A percentile compares a stretch with the other conserved stretches of the same genome.
Conservation (phyloP, 768 basidiomycete species). For the Mycena alexandri region DNA sequence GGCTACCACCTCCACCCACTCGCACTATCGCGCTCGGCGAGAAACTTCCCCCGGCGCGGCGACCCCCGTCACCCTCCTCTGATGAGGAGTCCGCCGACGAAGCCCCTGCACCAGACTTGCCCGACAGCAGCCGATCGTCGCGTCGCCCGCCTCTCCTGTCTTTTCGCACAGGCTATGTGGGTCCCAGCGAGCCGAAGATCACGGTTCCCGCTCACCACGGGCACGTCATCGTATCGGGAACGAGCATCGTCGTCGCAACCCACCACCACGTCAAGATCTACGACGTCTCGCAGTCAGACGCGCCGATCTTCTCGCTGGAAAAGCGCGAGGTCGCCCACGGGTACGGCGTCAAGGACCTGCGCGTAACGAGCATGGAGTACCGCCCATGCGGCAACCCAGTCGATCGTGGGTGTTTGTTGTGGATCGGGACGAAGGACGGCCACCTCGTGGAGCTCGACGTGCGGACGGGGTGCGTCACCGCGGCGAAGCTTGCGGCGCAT, state of each 20-base stretch:
- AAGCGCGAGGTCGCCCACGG: constrained; percentile 65
- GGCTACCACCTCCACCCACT: constrained; percentile 79
- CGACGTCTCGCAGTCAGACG: constrained; percentile 63
- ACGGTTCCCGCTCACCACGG: constrained; percentile 71
- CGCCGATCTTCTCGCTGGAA: constrained; percentile 65
- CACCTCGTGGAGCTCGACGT: constrained; percentile 88
- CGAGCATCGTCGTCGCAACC: constrained; percentile 68
- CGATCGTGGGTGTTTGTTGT: constrained; percentile 74
- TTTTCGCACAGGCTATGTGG: constrained; percentile 51
- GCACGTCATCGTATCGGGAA: constrained; percentile 67
- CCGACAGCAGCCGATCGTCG: constrained; percentile 78
- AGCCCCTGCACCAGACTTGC: constrained; percentile 63
- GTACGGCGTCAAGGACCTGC: constrained; percentile 68
- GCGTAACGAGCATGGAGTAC: constrained; percentile 85
- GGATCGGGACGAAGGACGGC: constrained; percentile 94
- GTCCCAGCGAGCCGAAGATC: constrained; percentile 60
- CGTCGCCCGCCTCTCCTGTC: constrained; percentile 61
- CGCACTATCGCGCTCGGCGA: constrained; percentile 78
- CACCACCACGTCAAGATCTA: constrained; percentile 73
- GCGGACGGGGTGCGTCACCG: constrained; percentile 66
- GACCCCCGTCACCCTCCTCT: constrained; percentile 57
- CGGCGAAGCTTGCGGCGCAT: constrained; percentile 74
- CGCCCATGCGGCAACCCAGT: constrained; percentile 59
- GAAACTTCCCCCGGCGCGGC: constrained; percentile 75
- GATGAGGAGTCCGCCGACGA: constrained; percentile 73